phyloP scores from a whole-genome alignment of 2,329 filamentous ascomycete species.

The Neopestalotiopsis rosae region DNA sequence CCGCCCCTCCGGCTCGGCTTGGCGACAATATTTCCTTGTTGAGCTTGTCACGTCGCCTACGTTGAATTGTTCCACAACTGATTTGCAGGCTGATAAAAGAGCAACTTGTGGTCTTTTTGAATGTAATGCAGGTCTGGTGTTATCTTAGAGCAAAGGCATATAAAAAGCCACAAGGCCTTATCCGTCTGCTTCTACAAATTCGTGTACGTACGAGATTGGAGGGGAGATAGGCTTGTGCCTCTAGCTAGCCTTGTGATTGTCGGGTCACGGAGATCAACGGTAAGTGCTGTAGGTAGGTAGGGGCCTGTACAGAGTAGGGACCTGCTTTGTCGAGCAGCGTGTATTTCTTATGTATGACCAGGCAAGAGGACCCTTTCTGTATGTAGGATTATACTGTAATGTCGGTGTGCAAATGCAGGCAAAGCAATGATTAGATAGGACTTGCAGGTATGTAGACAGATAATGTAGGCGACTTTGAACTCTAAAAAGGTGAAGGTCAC shows the following conservation, averaged over 20 bases:
- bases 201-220: not conserved
- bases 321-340: not conserved
- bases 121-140: not conserved
- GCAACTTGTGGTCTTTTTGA: too few relatives aligned
- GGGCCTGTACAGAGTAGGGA: not conserved
- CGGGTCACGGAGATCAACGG: too few relatives aligned
- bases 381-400: not conserved
- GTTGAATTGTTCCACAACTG: not conserved
- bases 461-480: not conserved
- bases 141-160: not conserved
- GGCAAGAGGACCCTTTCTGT: not conserved
- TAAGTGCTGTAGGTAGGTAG: not conserved
- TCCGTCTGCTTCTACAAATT: not conserved
- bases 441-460: not conserved
- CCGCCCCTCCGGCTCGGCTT: not conserved
- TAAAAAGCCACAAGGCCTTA: not conserved
- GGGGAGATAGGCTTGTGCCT: not conserved
- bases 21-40: not conserved
- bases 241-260: not conserved
- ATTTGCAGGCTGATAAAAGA: too few relatives aligned
- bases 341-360: not conserved
- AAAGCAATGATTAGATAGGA: not conserved
- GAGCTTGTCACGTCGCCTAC: not conserved
- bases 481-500: not conserved
- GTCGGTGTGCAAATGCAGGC: not conserved